Base-by-base conservation (phyloP, 495 filamentous ascomycete genomes). In the Cercophora scortea region DNA sequence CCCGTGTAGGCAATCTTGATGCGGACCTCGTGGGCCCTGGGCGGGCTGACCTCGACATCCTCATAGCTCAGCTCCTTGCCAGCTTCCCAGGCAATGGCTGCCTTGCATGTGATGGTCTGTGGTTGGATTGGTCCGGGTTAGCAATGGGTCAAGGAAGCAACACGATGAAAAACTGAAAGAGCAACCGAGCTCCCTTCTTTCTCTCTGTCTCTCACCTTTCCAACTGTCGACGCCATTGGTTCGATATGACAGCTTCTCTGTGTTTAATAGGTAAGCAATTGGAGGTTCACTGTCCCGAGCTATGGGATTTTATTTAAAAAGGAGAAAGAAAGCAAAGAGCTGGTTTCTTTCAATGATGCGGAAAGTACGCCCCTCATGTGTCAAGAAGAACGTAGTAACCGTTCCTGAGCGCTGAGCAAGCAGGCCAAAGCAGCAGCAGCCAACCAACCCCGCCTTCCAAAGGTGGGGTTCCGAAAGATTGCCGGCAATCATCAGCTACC, bases 1-100 rank as follows among this genome's bases (percentile, higher is more conserved):
- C 93, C 93, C 38, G 93, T 98, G 78, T 96, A 95, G 71, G 88
- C 79, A 65, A 98, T 88, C 76, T 97, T 73, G 64, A 98, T 96
- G 53, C 93, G 89, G 55, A 98, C 94, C 73, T 98, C 93, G 71
- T 94, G 83, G 42, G 92, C 92, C 68, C 80, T 84, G n/a, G 93
- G 93, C 39, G 94, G 87, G 38, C 77, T 80, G 48, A 98, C 93
- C 74, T 98, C 90, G 62, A 98, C 80, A 56, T 91, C 86, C 72
- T 98, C 93, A 53, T 96, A 76, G 58, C 78, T 85, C 50, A 98
- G 79, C 62, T 89, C 86, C 72, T 95, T 85, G 58, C 85, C 91
- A 35, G 94, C 88, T 65, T 87, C 93, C 93, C 93, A 98, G 64
- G 93, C 94, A 51, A 98, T 83, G 50, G 93, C 93, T 49, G 94